phyloP scores from a whole-genome alignment of 192 early-diverging fungal species.

The Lunasporangiospora selenospora region DNA sequence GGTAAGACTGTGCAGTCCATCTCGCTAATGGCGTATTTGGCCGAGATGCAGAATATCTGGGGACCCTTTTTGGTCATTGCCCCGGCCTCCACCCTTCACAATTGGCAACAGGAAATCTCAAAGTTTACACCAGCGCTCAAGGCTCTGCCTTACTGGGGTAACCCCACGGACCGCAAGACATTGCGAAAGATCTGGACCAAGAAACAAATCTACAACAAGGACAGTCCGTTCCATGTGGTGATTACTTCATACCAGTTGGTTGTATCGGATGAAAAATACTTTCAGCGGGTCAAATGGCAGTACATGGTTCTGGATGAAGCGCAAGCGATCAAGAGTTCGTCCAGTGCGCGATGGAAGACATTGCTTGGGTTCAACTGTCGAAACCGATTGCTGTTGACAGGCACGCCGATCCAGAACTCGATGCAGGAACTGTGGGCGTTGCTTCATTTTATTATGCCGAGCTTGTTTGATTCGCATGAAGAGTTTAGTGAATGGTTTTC shows the following conservation, averaged over 20 bases:
- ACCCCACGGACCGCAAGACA: slow-evolving; percentile 74
- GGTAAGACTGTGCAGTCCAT: slow-evolving; percentile 89
- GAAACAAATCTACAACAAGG: slow-evolving; percentile 66
- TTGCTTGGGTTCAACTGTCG: slow-evolving; percentile 79
- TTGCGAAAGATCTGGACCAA: slow-evolving; percentile 76
- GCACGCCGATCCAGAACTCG: slow-evolving; percentile 89
- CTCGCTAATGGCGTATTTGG: slow-evolving; percentile 81
- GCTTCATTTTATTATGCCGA: slow-evolving; percentile 92
- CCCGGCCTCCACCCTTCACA: slow-evolving; percentile 83
- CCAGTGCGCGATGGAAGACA: slow-evolving; percentile 78
- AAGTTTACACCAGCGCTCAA: slow-evolving; percentile 81
- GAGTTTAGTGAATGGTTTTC: slow-evolving; percentile 93
- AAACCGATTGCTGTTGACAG: slow-evolving; percentile 81
- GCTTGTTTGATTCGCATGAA: slow-evolving; percentile 86
- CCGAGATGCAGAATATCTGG: slow-evolving; percentile 81
- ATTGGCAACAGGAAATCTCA: slow-evolving; percentile 86
- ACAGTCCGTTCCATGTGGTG: slow-evolving; percentile 81
- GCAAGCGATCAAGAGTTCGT: slow-evolving; percentile 86
- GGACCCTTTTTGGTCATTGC: slow-evolving; percentile 87
- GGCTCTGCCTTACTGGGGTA: slow-evolving; percentile 83
- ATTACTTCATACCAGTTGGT: slow-evolving; percentile 86
- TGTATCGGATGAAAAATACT: slow-evolving; percentile 72
- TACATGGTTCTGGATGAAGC: slow-evolving; percentile 93
- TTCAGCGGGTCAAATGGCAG: slow-evolving; percentile 85
- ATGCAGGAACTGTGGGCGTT: slow-evolving; percentile 92